These are phyloP conservation scores for Ogataea paradorogensis DNA, from an alignment of 805 yeast species.

Conservation along the genomic window DNA sequence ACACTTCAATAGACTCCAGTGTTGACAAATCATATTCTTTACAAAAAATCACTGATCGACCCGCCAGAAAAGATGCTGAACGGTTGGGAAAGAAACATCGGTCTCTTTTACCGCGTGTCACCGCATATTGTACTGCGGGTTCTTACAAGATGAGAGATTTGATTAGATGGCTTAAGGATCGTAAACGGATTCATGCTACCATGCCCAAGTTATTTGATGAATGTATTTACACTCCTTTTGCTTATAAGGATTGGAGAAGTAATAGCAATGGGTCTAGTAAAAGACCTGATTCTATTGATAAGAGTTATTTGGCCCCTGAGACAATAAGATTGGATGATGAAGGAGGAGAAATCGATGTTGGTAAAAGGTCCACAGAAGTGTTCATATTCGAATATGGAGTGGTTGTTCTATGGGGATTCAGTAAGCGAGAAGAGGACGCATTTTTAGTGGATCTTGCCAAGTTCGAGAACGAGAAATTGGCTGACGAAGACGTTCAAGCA, in stretches of 20 bases:
- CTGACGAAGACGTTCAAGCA: constrained; percentile 86
- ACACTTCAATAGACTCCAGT: constrained; percentile 22
- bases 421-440: constrained; percentile 75
- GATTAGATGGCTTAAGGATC: constrained; percentile 78
- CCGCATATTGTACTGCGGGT: constrained; percentile 95
- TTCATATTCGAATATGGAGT: constrained; percentile 96
- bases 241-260: constrained; percentile 74
- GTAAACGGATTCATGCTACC: constrained; percentile 69
- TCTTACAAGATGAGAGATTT: constrained; percentile 87
- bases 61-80: constrained; percentile 93
- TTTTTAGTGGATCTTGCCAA: constrained; percentile 82
- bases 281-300: constrained; percentile 8
- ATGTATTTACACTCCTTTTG: constrained; percentile 89
- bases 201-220: constrained; percentile 90
- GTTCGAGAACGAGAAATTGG: constrained; percentile 87
- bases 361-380: constrained; percentile 70
- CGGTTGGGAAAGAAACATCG: constrained; percentile 84
- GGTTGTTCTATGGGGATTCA: constrained; percentile 95
- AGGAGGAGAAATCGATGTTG: constrained; percentile 92
- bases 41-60: constrained; percentile 78
- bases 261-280: constrained; percentile 22
- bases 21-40: constrained; percentile 65
- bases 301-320: constrained; percentile 25
- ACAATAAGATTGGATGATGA: constrained; percentile 80
- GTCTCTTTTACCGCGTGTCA: constrained; percentile 83